Evolutionary conservation across 768 basidiomycete species (phyloP).

Genomic region (Rhizopogon roseolus): DNA sequence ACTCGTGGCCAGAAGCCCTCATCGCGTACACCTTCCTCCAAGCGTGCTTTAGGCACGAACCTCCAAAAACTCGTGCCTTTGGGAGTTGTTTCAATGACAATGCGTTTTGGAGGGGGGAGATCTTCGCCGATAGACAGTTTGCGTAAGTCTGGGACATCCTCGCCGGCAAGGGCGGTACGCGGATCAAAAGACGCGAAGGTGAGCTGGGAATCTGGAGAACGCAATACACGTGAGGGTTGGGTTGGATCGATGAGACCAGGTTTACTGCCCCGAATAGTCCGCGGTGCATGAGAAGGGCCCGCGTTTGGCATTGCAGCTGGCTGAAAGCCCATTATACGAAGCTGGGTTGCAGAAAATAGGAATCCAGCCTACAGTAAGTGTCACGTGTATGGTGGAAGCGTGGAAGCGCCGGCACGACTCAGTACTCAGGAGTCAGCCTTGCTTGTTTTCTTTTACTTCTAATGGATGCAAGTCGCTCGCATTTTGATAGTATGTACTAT

Average conservation of each 20-base stretch:
- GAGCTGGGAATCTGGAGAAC: constrained; percentile 51
- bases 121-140: constrained; percentile 43
- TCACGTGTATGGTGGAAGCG: no score
- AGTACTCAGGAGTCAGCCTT: no score
- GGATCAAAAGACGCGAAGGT: constrained; percentile 76
- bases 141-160: constrained; percentile 30
- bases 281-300: constrained; percentile 3
- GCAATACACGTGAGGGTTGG: constrained; percentile 60
- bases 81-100: constrained; percentile 65
- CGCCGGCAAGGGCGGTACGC: constrained; percentile 45
- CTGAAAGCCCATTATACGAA: not conserved
- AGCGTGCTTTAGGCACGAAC: constrained; percentile 68
- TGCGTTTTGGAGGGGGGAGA: constrained; percentile 55
- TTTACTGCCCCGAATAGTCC: constrained; percentile 33
- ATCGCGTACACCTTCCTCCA: constrained; percentile 50
- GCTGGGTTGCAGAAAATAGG: not conserved
- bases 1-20: constrained; percentile 72
- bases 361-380: not conserved
- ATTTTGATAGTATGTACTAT: no score
- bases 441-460: no score
- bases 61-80: constrained; percentile 63
- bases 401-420: no score
- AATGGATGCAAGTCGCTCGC: no score
- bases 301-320: not conserved
- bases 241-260: constrained; percentile 67